Base-by-base conservation (phyloP, 257 asterid genomes). In the Nemophila menziesii region DNA sequence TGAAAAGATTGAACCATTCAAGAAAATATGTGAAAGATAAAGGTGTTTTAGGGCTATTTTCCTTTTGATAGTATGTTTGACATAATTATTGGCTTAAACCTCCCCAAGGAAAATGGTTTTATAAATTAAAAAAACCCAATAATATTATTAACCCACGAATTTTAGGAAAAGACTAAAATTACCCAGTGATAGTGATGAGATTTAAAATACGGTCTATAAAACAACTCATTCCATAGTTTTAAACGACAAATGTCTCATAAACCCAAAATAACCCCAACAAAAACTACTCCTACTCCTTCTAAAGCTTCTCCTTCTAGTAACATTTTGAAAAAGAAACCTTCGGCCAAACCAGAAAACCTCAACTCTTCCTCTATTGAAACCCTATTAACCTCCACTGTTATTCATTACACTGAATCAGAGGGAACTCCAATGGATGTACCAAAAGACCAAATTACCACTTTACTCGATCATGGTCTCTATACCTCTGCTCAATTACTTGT, bases 401-500 rank as follows among this genome's bases (percentile, higher is more conserved):
- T 13, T 29, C 9, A 29, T 13, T 13, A 29, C 36, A 29, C 36
- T 29, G 36, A 29, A 29, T 29, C 36, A 29, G 12, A 29, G 12
- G 33, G 6, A 4, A 29, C 36, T 37, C 42, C 16, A 21, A 82
- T 82, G 93, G 93, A 82, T 61, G 84, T 78, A 1, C 86, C 93
- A 5, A 83, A 65, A 55, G 97, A 83, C 69, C 92, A 83, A 52
- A 63, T 83, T 51, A 43, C 73, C 24, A 57, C 65, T 42, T 79
- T 89, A 52, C 61, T 89, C 49, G 97, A 84, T 55, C 82, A 80
- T 22, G 95, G 95, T 60, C 82, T 89, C 64, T 78, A 61, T 69
- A 20, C 73, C 36, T 89, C 97, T 4, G 93, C 95, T 43, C 92
- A 89, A 63, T 69, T 83, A 57, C 86, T 87, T 67, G 97, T 83